Evolutionary conservation across 2,329 filamentous ascomycete genomes (phyloP).

Genomic region (Talaromyces verruculosus): DNA sequence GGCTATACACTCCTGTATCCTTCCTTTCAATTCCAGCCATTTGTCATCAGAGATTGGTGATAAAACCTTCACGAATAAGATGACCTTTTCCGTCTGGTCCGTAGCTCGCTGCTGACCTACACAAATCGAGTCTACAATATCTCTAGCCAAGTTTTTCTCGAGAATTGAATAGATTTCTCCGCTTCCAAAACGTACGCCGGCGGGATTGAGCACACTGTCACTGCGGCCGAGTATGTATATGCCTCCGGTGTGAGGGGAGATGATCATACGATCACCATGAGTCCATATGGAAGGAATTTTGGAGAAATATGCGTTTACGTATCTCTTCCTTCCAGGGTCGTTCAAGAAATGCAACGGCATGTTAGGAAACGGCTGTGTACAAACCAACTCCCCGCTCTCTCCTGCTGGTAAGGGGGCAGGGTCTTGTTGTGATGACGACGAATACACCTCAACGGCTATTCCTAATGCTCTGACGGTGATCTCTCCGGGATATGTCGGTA

Average conservation of each 20-base stretch:
- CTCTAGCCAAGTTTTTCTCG: conserved; percentile 43
- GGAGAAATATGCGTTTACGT: conserved; percentile 48
- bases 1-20: conserved; percentile 2
- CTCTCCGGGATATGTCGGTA: conserved; percentile 45
- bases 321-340: conserved; percentile 41
- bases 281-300: conserved; percentile 33
- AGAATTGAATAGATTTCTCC: conserved; percentile 51
- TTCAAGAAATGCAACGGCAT: conserved; percentile 51
- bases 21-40: background rate
- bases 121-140: conserved; percentile 13
- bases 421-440: background rate
- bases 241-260: background rate
- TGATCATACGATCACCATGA: conserved; percentile 20
- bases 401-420: conserved; percentile 30
- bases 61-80: background rate
- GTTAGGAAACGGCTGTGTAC: conserved; percentile 48
- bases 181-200: conserved; percentile 50
- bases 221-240: conserved; percentile 21
- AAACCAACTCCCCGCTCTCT: conserved; percentile 48
- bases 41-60: background rate
- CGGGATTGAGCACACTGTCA: conserved; percentile 51
- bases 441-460: conserved; percentile 48
- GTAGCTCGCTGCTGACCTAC: background rate
- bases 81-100: conserved; percentile 2
- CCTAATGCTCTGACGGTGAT: conserved; percentile 49